Conservation (phyloP, 768 basidiomycete species). For the Pleurotus salmoneostramineus region DNA sequence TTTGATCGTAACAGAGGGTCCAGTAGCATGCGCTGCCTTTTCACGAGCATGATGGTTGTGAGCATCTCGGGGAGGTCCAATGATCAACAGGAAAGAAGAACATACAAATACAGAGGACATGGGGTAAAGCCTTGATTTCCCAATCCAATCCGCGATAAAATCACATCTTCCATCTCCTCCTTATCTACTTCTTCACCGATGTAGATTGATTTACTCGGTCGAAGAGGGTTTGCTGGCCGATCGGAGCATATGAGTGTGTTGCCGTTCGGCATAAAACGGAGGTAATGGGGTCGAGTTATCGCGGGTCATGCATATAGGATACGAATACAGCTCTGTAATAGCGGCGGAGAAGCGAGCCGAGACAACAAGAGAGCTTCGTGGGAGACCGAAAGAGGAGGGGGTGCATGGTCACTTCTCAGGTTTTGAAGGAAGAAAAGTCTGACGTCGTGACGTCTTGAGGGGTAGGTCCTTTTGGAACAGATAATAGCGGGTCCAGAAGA, state of each 20-base stretch:
- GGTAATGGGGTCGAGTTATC: background rate
- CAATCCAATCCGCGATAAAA: background rate
- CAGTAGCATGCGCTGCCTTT: too few species aligned
- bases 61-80: too few species aligned
- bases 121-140: background rate
- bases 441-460: background rate
- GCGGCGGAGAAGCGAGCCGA: background rate
- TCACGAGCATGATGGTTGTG: too few species aligned
- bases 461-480: background rate
- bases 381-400: background rate
- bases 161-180: background rate
- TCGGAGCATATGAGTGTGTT: background rate
- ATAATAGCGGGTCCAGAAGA: too few species aligned
- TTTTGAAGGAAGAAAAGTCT: too few species aligned
- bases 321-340: background rate
- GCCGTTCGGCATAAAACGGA: background rate
- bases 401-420: background rate
- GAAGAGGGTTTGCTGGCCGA: background rate
- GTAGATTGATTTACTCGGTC: too few species aligned
- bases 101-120: too few species aligned
- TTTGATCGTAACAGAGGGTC: too few species aligned
- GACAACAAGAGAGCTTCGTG: background rate
- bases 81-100: too few species aligned
- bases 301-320: background rate
- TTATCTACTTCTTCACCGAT: background rate